Evolutionary conservation across 768 basidiomycete species (phyloP), one percentile per base, ranked within the genome.

Genomic region (Tulasnella sp.): DNA sequence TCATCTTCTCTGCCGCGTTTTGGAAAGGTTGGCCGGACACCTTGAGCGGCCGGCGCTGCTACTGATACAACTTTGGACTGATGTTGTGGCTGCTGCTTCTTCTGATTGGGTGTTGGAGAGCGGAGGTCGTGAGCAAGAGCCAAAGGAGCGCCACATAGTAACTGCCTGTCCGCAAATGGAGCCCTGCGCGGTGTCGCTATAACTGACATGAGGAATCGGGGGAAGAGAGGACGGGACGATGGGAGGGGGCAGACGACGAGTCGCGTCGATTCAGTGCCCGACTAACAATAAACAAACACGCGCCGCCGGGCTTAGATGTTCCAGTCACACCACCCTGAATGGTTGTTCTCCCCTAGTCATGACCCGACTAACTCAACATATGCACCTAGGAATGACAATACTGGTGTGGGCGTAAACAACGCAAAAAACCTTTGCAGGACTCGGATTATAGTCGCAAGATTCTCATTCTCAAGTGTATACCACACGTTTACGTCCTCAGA

Each of bases 1-100:
- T 62, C 60, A 10, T 62, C 60, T 11, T 62, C 60, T 19, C 60
- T 51, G 12, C 22, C 46, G 34, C 45, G 43, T 41, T 62, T 62
- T 25, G 29, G 54, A 57, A 43, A 34, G 45, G 45, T 10, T 7
- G 45, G 8, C 8, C 19, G 25, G 10, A 7, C 7, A 5, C 19
- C 25, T 7, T 5, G 45, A 48, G 19, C 42, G 24, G 31, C 52
- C n/a, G 27, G 42, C 2, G n/a, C 22, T n/a, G 34, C 41, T 27
- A 43, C 41, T n/a, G 54, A 56, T n/a, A 24, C 44, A 29, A 42
- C n/a, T 25, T 49, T n/a, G 27, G 57, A 51, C n/a, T 29, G 24
- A 4, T 30, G 25, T 51, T 59, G 57, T 42, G 30, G 57, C n/a
- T 31, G 49, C 21, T 31, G 34, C 27, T 59, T 59, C 22, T 31